Evolutionary conservation across 129 eudicot genomes (phyloP), one percentile per base, ranked within the genome.

Genomic region (Kitagawia praeruptora): DNA sequence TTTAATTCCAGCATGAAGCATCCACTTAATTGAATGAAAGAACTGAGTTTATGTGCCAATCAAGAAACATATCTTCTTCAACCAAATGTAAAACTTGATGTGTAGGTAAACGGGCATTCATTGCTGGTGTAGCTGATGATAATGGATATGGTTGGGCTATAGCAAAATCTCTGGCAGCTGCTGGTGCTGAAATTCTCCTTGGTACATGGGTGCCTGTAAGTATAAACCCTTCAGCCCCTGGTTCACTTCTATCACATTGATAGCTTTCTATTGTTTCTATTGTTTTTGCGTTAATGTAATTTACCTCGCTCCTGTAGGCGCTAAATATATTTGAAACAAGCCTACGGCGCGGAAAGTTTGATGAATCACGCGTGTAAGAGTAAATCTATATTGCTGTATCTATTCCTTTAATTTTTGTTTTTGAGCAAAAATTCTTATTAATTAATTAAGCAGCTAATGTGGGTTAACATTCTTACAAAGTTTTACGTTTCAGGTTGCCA

Each of bases 201-300:
- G 98, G 98, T 34, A 93, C 98, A 70, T 94, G 98, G 98, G 98
- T 94, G 63, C 98, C 98, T 61, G 98, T 94, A 83, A 89, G 97
- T 88, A 51, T 76, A 74, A 56, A 41, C 21, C 56, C 70, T 41
- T 40, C 46, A 71, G 37, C 73, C 27, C 8, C 3, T 83, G 56
- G n/a, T 74, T 51, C 31, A 25, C 58, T 25, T 78, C 75, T 61
- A 28, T 42, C 76, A 5, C 13, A 75, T 56, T 44, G 48, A 81
- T 19, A 79, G 54, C n/a, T 72, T 28, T 13, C 56, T 49, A 28
- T 16, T 46, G 40, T 28, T 48, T 19, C 6, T 70, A 53, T 79
- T 14, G 45, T 74, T 82, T 49, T 64, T 31, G 77, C 77, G 34
- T 47, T 47, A 69, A 56, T 82, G 0, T 38, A 66, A 74, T 25